Percentiles rank a stretch among this genome's conserved stretches.
These are phyloP conservation scores for Carex kokanica DNA, from an alignment of 176 grass and related monocot species.

Conservation along the genomic window DNA sequence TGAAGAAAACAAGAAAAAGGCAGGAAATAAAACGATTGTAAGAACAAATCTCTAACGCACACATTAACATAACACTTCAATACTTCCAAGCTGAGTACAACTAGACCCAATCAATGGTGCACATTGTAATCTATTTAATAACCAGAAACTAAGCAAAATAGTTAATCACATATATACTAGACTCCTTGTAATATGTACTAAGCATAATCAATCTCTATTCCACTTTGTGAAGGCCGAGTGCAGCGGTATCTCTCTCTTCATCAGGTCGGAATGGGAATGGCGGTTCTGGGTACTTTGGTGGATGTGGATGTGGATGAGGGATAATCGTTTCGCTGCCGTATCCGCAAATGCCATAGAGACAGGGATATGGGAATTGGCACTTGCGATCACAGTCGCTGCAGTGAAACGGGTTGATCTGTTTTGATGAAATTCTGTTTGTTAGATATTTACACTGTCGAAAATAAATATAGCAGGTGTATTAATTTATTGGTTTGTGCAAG, in stretches of 20 bases:
- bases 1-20: neutral
- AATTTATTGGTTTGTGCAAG: neutral
- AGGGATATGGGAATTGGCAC: constrained; percentile 8
- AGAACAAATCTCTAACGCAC: neutral
- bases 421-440: neutral
- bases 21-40: neutral
- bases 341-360: constrained; percentile 27
- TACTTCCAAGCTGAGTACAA: neutral
- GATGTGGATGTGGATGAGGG: neutral
- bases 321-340: neutral
- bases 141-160: neutral
- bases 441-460: neutral
- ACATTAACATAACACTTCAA: neutral
- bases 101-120: too few species aligned
- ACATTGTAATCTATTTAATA: neutral
- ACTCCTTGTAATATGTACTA: neutral
- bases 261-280: neutral
- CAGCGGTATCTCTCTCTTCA: neutral
- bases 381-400: constrained; percentile 26
- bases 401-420: constrained; percentile 17
- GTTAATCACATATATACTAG: neutral
- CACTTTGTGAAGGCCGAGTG: neutral
- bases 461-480: neutral
- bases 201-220: neutral
- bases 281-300: constrained; percentile 1